Percentiles rank a stretch among this genome's conserved stretches.
Evolutionary conservation across 192 early-diverging fungal genomes (phyloP).

Genomic region (Lobosporangium transversale): DNA sequence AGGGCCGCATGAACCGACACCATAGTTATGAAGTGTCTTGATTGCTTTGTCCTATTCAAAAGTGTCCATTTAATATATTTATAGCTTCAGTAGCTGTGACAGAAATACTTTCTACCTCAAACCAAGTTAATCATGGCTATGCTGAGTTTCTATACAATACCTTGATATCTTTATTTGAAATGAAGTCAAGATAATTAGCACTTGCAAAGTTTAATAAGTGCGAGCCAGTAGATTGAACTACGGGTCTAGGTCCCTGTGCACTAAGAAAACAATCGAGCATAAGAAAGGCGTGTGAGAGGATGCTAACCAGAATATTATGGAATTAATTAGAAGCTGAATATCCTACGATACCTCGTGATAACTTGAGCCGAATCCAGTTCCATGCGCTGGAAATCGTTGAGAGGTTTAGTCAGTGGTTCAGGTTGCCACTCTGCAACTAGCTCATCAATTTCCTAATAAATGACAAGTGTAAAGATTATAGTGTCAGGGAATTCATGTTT

Average conservation of each 20-base stretch:
- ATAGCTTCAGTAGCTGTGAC: no score
- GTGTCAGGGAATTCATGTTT: not conserved
- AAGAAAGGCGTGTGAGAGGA: no score
- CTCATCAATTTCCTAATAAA: constrained; percentile 89
- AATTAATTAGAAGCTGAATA: no score
- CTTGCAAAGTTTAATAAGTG: constrained; percentile 84
- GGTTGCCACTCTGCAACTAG: constrained; percentile 95
- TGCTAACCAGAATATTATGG: no score
- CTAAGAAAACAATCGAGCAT: constrained; percentile 12
- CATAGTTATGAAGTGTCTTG: constrained; percentile 88
- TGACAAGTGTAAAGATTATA: not conserved
- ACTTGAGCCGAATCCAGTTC: constrained; percentile 83
- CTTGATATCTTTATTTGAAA: constrained; percentile 77
- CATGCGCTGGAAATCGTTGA: constrained; percentile 74
- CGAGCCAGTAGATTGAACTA: constrained; percentile 67
- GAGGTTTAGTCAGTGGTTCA: constrained; percentile 86
- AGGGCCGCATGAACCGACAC: constrained; percentile 95
- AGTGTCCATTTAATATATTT: no score
- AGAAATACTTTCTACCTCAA: no score
- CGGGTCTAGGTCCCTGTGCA: constrained; percentile 70
- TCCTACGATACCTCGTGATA: constrained; percentile 66
- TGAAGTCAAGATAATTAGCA: constrained; percentile 88
- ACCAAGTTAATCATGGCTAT: no score
- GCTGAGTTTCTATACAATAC: no score
- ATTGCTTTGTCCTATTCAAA: constrained; percentile 82